Evolutionary conservation across 1,284 basidiomycete species (phyloP).

Genomic region (Volvariella surrecta): DNA sequence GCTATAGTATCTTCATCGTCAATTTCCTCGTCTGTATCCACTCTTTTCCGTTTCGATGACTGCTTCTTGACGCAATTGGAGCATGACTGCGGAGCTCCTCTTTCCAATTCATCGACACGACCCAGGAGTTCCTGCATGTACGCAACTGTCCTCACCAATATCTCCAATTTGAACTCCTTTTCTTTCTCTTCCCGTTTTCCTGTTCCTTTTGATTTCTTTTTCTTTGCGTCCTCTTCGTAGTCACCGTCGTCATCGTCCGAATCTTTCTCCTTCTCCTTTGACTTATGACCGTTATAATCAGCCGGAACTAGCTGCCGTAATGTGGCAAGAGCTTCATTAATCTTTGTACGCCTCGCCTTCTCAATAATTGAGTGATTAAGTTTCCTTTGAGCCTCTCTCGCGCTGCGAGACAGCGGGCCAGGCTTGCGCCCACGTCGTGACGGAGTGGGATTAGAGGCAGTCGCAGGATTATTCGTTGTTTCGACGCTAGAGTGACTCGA

Average conservation of each 20-base stretch:
- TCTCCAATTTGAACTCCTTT: conserved; percentile 77
- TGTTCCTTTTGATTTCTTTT: conserved; percentile 21
- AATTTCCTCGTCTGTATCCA: conserved; percentile 3
- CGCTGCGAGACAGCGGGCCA: conserved; percentile 56
- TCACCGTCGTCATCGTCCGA: conserved; percentile 21
- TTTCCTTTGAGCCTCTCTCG: conserved; percentile 69
- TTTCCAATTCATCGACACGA: conserved; percentile 32
- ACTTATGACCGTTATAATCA: conserved; percentile 25
- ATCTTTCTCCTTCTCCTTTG: conserved; percentile 13
- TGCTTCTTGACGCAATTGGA: conserved; percentile 11
- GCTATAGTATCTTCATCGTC: too few species aligned
- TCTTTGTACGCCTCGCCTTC: conserved; percentile 75
- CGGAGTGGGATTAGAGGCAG: neutral
- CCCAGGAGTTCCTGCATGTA: conserved; percentile 59
- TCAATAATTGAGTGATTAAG: conserved; percentile 81
- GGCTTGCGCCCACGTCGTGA: conserved; percentile 52
- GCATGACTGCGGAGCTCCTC: conserved; percentile 9
- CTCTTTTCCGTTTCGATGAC: conserved; percentile 12
- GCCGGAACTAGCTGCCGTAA: conserved; percentile 57
- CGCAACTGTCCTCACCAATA: conserved; percentile 63
- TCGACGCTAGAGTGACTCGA: neutral
- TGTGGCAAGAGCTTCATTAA: conserved; percentile 69
- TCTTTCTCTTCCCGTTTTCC: conserved; percentile 43
- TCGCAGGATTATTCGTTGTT: neutral
- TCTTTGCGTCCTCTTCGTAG: conserved; percentile 26